Percentiles rank a stretch among this genome's conserved stretches.
Evolutionary conservation across 176 grass and related monocot genomes (phyloP).

Genomic region (Thalia dealbata): DNA sequence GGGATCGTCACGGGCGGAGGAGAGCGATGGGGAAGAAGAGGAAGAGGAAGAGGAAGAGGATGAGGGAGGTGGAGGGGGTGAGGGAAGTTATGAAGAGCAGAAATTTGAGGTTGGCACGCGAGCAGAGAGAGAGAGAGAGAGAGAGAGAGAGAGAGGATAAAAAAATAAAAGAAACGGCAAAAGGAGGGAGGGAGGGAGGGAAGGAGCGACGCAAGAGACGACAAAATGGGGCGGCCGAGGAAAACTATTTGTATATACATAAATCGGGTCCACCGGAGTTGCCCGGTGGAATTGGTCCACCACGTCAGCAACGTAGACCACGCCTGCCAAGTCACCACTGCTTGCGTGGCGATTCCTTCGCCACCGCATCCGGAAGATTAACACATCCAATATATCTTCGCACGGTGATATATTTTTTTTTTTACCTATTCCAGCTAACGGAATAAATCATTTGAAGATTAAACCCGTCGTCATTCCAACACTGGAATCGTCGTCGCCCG

Average conservation of each 20-base stretch:
- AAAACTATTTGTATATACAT: background rate
- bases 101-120: conserved; percentile 2
- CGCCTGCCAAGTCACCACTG: background rate
- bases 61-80: background rate
- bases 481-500: no score
- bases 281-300: no score
- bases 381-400: no score
- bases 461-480: no score
- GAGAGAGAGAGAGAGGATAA: background rate
- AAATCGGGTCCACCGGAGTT: background rate
- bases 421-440: no score
- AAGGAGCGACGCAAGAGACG: background rate
- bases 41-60: background rate
- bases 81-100: background rate
- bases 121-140: background rate
- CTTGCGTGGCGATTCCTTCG: background rate
- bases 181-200: background rate
- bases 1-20: background rate
- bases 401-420: no score
- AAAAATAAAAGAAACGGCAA: background rate
- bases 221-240: conserved; percentile 1
- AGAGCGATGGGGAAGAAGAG: background rate
- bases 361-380: no score
- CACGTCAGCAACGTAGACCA: background rate
- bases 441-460: no score